Conservation (phyloP, 257 asterid species). For the Solanum piurae region DNA sequence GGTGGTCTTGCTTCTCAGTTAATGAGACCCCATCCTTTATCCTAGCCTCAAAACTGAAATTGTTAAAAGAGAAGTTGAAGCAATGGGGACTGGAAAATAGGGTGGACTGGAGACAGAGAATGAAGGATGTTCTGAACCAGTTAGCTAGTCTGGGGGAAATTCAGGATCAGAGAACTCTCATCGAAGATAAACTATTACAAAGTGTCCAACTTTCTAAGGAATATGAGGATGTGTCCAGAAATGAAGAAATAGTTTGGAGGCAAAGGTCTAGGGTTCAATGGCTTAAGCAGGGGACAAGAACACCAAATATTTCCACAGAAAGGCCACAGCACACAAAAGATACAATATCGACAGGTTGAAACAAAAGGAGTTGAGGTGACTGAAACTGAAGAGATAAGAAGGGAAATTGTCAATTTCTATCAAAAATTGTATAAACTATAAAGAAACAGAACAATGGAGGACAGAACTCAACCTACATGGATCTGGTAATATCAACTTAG, state of each 20-base stretch:
- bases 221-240: neutral
- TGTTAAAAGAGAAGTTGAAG: neutral
- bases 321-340: neutral
- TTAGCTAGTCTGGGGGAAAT: neutral
- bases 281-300: neutral
- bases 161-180: neutral
- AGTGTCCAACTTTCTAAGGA: neutral
- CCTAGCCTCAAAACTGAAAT: neutral
- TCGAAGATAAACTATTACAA: neutral
- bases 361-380: neutral
- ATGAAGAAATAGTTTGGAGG: neutral
- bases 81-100: neutral
- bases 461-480: neutral
- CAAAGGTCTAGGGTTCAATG: neutral
- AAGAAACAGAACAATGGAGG: neutral
- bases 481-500: neutral
- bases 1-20: neutral
- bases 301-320: neutral
- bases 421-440: neutral
- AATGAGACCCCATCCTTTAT: neutral
- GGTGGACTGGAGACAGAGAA: neutral
- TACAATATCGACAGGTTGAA: neutral
- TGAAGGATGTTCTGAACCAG: neutral
- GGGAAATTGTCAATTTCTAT: neutral
- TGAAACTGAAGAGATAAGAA: neutral